phyloP scores from a whole-genome alignment of 306 rosid species.

The Medicago truncatula region MtrunA17r5.0-ANR NC_053045.1:35756501-35757000 shows the following conservation, averaged over 20 bases:
- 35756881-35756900: conserved; percentile 95
- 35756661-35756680: conserved; percentile 91
- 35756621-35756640: conserved; percentile 92
- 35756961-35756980: conserved; percentile 70
- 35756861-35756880: conserved; percentile 92
- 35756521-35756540: conserved; percentile 96
- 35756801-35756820: conserved; percentile 85
- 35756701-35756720: conserved; percentile 96
- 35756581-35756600: conserved; percentile 98
- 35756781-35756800: conserved; percentile 91
- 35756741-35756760: conserved; percentile 93
- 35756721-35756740: conserved; percentile 96
- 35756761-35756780: conserved; percentile 85
- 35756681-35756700: conserved; percentile 94
- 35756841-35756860: conserved; percentile 96
- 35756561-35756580: conserved; percentile 92
- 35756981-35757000: conserved; percentile 62
- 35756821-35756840: conserved; percentile 86
- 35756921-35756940: conserved; percentile 88
- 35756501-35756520: conserved; percentile 93
- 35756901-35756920: conserved; percentile 76
- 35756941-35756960: conserved; percentile 76
- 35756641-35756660: conserved; percentile 97
- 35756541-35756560: conserved; percentile 97
- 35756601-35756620: conserved; percentile 98